Conservation (phyloP, 345 rosid genomes). For the Microcos paniculata region DNA sequence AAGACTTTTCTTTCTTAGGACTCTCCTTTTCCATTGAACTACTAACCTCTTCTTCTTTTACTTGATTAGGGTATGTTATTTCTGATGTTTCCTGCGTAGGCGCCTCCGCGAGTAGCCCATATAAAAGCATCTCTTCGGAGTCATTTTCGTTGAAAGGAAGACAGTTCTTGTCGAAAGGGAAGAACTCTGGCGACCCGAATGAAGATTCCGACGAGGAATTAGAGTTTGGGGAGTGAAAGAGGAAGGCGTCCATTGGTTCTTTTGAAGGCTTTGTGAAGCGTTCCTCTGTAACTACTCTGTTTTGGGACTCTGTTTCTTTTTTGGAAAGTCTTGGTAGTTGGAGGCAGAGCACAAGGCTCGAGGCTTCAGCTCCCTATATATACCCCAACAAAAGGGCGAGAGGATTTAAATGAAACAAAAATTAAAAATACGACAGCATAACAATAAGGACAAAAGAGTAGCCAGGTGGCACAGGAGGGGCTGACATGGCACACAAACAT, state of each 20-base stretch:
- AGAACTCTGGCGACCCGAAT: conserved; percentile 47
- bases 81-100: conserved; percentile 30
- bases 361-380: conserved; percentile 26
- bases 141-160: conserved; percentile 95
- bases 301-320: background rate
- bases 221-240: conserved; percentile 43
- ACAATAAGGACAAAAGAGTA: background rate
- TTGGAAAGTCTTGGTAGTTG: conserved; percentile 2
- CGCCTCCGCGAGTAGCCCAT: conserved; percentile 51
- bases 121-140: conserved; percentile 88
- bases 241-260: conserved; percentile 41
- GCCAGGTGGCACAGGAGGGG: background rate
- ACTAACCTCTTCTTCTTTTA: conserved; percentile 53
- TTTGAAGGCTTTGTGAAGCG: background rate
- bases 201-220: conserved; percentile 61
- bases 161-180: conserved; percentile 25
- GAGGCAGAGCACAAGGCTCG: conserved; percentile 21
- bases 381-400: conserved; percentile 7
- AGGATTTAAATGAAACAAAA: background rate
- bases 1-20: conserved; percentile 45
- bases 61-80: conserved; percentile 1
- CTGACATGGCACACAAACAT: conserved; percentile 1
- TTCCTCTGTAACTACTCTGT: conserved; percentile 2
- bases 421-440: too few relatives aligned
- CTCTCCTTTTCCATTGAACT: conserved; percentile 33